A percentile compares a stretch with the other conserved stretches of the same genome.
These are phyloP conservation scores for Tuber calosporum DNA, from an alignment of 495 filamentous ascomycete genomes.

Conservation along the genomic window DNA sequence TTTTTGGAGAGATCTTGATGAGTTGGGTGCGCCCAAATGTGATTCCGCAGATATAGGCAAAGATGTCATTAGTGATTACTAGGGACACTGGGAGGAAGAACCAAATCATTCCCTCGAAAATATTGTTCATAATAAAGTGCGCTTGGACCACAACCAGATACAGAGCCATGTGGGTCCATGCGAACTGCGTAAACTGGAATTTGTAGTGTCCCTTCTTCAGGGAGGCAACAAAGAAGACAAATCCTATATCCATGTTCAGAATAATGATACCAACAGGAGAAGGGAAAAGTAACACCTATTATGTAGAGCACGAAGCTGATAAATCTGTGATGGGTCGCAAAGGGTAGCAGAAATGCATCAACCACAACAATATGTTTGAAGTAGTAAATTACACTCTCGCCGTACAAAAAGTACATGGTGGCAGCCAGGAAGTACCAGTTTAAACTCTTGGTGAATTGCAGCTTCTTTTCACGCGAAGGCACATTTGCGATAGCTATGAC, in stretches of 20 bases:
- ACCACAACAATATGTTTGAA: slow-evolving; percentile 97
- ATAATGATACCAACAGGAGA: neutral
- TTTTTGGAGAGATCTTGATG: slow-evolving; percentile 97
- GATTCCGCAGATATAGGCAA: slow-evolving; percentile 95
- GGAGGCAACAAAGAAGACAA: slow-evolving; percentile 97
- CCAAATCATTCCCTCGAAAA: slow-evolving; percentile 99
- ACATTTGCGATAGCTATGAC: slow-evolving; percentile 97
- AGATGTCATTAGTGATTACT: slow-evolving; percentile 98
- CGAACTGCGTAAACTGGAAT: slow-evolving; percentile 98
- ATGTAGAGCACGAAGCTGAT: slow-evolving; percentile 97
- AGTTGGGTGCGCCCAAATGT: slow-evolving; percentile 93
- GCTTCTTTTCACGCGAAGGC: slow-evolving; percentile 78
- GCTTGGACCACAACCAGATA: slow-evolving; percentile 97
- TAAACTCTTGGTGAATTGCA: slow-evolving; percentile 87
- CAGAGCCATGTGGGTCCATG: slow-evolving; percentile 98
- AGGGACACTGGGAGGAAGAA: slow-evolving; percentile 94
- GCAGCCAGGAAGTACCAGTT: slow-evolving; percentile 99
- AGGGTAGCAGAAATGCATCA: slow-evolving; percentile 82
- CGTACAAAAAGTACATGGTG: slow-evolving; percentile 98
- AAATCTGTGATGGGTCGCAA: slow-evolving; percentile 96
- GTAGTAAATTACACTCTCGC: slow-evolving; percentile 98
- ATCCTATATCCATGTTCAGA: slow-evolving; percentile 54
- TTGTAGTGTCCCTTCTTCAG: slow-evolving; percentile 90
- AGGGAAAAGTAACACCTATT: slow-evolving; percentile 59
- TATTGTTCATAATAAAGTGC: slow-evolving; percentile 99